phyloP scores from a whole-genome alignment of 495 filamentous ascomycete species.

The Lepraria neglecta region DNA sequence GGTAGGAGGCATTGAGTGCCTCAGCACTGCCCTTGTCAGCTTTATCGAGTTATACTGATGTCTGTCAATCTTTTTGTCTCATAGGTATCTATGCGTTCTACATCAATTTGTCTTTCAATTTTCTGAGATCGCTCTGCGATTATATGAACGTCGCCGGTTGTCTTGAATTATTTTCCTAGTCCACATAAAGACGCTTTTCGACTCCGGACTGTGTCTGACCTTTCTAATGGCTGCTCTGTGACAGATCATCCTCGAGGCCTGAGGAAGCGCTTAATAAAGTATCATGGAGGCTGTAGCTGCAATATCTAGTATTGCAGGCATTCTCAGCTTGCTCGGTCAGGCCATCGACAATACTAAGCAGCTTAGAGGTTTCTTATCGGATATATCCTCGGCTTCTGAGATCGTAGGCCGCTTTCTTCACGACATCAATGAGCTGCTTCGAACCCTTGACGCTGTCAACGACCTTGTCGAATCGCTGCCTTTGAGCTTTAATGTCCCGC shows the following conservation, averaged over 20 bases:
- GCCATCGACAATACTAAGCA: constrained; percentile 12
- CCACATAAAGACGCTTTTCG: background rate
- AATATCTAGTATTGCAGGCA: constrained; percentile 13
- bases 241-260: background rate
- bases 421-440: constrained; percentile 15
- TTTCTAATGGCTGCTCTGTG: background rate
- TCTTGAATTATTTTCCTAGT: background rate
- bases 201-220: background rate
- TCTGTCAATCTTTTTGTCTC: too few species aligned
- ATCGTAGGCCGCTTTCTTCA: constrained; percentile 13
- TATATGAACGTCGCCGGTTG: background rate
- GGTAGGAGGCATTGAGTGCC: too few species aligned
- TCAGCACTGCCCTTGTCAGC: too few species aligned
- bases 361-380: constrained; percentile 12
- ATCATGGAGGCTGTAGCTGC: constrained; percentile 20
- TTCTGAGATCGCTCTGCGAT: too few species aligned
- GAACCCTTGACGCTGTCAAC: constrained; percentile 12
- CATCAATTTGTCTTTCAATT: too few species aligned
- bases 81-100: too few species aligned
- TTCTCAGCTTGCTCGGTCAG: constrained; percentile 18
- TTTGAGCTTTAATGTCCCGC: background rate
- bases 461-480: constrained; percentile 6
- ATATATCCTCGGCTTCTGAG: constrained; percentile 8
- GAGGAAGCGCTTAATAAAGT: background rate
- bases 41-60: too few species aligned